Evolutionary conservation across 306 rosid species (phyloP), one percentile per base, ranked within the genome.

Genomic region (Vigna radiata): DNA sequence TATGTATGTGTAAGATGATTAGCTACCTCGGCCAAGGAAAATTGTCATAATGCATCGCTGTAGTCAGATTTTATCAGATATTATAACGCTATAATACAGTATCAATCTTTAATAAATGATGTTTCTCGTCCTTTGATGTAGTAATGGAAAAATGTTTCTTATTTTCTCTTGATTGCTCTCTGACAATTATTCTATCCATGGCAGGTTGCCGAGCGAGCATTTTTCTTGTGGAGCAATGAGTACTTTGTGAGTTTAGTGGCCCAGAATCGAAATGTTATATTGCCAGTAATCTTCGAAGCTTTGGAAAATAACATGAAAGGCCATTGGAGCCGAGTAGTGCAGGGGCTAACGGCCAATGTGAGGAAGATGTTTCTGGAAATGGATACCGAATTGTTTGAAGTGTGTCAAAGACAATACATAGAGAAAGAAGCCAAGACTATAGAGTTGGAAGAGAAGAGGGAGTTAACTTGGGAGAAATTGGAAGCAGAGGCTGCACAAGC

Each of bases 121-220:
- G 50, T 50, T 53, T 27, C 21, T 10, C 31, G 17, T 52, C 48
- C 47, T 48, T 73, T 29, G 63, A 59, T 49, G 54, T 79, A 15
- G 69, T 31, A 62, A 71, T 54, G 63, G 47, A 64, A 71, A 39
- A 47, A 8, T 55, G 4, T n/a, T 59, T 33, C 21, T 49, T 59
- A n/a, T 60, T 31, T 18, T 67, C 52, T 33, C 52, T 56, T 53
- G 69, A 69, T 6, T 29, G 55, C 50, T 85, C 25, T 49, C 70
- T 72, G 73, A 61, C 60, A 39, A 68, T 46, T 82, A 63, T 77
- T 70, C 39, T 37, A 60, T 78, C 33, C 54, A 13, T 73, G 17
- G 50, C 90, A 91, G 93, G 91, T 91, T 79, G 93, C 93, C 9
- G 91, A 87, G 83, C 78, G 85, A 75, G 88, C 96, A 77, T 88